These are phyloP conservation scores for Terfezia claveryi DNA, from an alignment of 495 filamentous ascomycete species.

Conservation along the genomic window DNA sequence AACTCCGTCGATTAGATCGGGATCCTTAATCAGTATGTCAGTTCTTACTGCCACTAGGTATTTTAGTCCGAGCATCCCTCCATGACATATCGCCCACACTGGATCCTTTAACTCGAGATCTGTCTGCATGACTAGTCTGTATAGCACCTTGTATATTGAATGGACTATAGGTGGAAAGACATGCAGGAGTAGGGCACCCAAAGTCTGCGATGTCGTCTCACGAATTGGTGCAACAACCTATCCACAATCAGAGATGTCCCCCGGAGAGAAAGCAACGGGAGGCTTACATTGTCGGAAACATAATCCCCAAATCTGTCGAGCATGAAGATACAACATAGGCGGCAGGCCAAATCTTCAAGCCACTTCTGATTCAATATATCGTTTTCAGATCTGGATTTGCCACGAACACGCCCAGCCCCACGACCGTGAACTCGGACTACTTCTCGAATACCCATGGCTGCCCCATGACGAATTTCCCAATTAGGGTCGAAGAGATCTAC, in stretches of 20 bases:
- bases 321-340: constrained; percentile 85
- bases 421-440: constrained; percentile 75
- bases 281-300: constrained; percentile 61
- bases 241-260: constrained; percentile 1
- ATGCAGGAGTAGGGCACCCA: constrained; percentile 71
- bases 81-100: constrained; percentile 88
- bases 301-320: constrained; percentile 95
- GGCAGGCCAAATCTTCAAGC: constrained; percentile 83
- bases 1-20: constrained; percentile 75
- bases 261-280: background rate
- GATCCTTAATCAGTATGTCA: constrained; percentile 64
- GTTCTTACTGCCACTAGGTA: constrained; percentile 90
- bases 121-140: constrained; percentile 77
- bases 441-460: constrained; percentile 85
- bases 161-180: constrained; percentile 53
- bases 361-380: constrained; percentile 56
- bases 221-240: constrained; percentile 70
- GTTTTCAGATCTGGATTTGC: constrained; percentile 51
- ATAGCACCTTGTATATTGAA: constrained; percentile 55
- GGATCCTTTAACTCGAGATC: constrained; percentile 47
- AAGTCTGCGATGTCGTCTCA: constrained; percentile 87
- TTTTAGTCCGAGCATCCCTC: constrained; percentile 86
- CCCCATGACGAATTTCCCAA: constrained; percentile 95
- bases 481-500: constrained; percentile 81
- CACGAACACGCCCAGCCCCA: constrained; percentile 62